Evolutionary conservation across 768 basidiomycete species (phyloP).

Genomic region (Tephrocybe sp.): DNA sequence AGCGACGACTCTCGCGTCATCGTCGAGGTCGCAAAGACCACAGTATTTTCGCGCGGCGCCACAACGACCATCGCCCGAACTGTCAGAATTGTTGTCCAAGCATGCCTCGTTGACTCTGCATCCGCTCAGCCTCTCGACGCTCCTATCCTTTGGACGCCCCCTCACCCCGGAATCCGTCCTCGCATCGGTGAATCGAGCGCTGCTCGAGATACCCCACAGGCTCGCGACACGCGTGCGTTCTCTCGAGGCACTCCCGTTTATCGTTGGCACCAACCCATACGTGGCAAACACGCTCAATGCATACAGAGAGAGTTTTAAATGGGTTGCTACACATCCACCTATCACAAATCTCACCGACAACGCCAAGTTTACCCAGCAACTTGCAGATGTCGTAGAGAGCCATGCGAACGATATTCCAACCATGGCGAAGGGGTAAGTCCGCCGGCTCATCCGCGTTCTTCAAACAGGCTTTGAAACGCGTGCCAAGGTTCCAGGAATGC

Average conservation of each 20-base stretch:
- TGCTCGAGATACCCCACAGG: conserved; percentile 74
- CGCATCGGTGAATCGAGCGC: conserved; percentile 69
- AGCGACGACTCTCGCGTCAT: conserved; percentile 7
- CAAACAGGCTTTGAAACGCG: not conserved
- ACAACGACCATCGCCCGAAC: conserved; percentile 47
- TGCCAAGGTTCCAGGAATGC: conserved; percentile 80
- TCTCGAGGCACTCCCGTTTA: conserved; percentile 77
- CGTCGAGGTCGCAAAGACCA: conserved; percentile 4
- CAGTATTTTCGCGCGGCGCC: conserved; percentile 39
- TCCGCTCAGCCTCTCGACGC: conserved; percentile 67
- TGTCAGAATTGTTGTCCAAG: conserved; percentile 58
- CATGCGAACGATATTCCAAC: conserved; percentile 89
- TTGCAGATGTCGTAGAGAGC: conserved; percentile 68
- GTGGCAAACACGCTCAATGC: conserved; percentile 68
- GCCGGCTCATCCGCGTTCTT: not conserved
- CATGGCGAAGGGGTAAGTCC: conserved; percentile 78
- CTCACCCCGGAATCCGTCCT: conserved; percentile 68
- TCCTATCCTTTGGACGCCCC: conserved; percentile 76
- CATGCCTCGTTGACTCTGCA: conserved; percentile 59
- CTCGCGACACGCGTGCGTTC: conserved; percentile 73
- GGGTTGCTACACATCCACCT: conserved; percentile 63
- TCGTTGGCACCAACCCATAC: conserved; percentile 87
- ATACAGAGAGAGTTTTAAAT: conserved; percentile 67
- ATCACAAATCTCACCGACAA: conserved; percentile 72
- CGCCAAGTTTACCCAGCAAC: conserved; percentile 57